These are phyloP conservation scores for Pyricularia grisea DNA, from an alignment of 2,329 filamentous ascomycete species.

Conservation along the genomic window DNA sequence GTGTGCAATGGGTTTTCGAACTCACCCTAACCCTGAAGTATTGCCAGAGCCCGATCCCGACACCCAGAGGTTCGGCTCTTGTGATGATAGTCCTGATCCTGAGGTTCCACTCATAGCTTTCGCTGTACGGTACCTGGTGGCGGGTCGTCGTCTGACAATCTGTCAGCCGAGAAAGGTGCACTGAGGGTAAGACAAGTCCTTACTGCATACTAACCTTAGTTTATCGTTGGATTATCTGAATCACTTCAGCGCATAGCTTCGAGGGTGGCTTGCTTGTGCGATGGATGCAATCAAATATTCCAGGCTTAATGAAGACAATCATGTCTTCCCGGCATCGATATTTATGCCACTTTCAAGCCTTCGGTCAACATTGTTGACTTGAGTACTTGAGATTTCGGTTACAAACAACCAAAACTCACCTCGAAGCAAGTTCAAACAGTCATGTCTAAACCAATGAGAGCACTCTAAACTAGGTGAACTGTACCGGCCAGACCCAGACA, in stretches of 20 bases:
- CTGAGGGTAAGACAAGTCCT: neutral
- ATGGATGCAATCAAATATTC: neutral
- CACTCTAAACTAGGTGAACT: neutral
- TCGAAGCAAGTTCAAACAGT: neutral
- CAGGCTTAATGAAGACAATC: neutral
- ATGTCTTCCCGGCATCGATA: neutral
- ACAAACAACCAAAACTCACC: neutral
- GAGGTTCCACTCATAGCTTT: neutral
- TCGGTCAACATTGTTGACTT: neutral
- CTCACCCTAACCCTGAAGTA: neutral
- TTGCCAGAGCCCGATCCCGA: neutral
- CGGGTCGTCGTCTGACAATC: neutral
- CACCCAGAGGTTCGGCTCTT: neutral
- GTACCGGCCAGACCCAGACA: neutral
- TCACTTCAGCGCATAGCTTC: neutral
- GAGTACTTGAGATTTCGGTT: neutral
- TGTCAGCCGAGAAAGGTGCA: neutral
- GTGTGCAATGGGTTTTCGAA: neutral
- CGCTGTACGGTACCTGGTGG: neutral
- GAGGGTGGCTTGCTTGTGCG: neutral
- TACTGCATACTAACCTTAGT: neutral
- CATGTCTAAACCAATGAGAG: neutral
- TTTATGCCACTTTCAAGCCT: neutral
- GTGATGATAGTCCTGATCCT: neutral
- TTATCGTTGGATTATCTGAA: neutral